These are phyloP conservation scores for Kwoniella bestiolae DNA, from an alignment of 768 basidiomycete species.

Conservation along the genomic window DNA sequence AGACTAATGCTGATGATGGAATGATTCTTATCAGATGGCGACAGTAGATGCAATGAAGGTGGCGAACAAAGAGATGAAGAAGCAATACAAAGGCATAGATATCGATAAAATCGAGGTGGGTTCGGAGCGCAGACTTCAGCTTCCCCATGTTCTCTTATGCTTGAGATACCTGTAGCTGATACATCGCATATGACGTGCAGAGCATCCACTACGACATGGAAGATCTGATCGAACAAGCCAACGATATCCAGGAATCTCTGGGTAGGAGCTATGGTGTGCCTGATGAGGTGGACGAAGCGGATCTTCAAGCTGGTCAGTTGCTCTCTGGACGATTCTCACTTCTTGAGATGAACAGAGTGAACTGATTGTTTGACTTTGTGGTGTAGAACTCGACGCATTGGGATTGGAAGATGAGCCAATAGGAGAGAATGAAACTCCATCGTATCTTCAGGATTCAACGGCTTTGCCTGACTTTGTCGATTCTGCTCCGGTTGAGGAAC, in stretches of 20 bases:
- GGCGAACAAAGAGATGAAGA: constrained; percentile 94
- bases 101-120: constrained; percentile 97
- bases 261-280: constrained; percentile 94
- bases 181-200: constrained; percentile 61
- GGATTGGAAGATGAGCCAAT: constrained; percentile 67
- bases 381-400: constrained; percentile 95
- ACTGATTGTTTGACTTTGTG: no score
- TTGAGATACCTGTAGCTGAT: no score
- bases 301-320: constrained; percentile 85
- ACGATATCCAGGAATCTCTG: constrained; percentile 94
- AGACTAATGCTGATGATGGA: neutral
- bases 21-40: constrained; percentile 70
- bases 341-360: no score
- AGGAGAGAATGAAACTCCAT: constrained; percentile 85
- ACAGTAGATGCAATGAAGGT: constrained; percentile 94
- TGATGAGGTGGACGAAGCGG: constrained; percentile 96
- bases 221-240: constrained; percentile 92
- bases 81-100: constrained; percentile 96
- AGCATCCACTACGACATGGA: constrained; percentile 98
- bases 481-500: constrained; percentile 73
- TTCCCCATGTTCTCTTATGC: no score
- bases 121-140: neutral
- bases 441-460: constrained; percentile 78
- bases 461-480: constrained; percentile 93
- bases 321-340: no score